Evolutionary conservation across 148 eudicot genomes (phyloP).

Genomic region (Euryodendron excelsum): DNA sequence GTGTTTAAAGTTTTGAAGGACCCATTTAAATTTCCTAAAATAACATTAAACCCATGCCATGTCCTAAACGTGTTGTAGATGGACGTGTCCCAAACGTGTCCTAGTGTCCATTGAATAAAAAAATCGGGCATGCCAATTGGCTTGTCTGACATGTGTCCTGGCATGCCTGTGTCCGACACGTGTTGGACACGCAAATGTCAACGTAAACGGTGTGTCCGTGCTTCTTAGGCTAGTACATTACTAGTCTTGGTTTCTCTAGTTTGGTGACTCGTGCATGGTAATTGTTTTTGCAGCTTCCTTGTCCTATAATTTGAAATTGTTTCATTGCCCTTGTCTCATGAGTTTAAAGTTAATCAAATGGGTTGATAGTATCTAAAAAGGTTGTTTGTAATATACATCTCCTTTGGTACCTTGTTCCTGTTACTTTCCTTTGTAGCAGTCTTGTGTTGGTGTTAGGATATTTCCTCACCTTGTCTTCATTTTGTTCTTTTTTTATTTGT

Average conservation of each 20-base stretch:
- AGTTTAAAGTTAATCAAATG: background rate
- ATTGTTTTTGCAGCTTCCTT: background rate
- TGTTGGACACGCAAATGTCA: too few relatives aligned
- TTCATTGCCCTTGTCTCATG: background rate
- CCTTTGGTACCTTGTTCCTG: background rate
- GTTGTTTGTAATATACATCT: background rate
- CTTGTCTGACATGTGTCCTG: too few relatives aligned
- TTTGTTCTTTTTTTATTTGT: background rate
- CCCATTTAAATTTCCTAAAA: too few relatives aligned
- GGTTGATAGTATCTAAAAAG: too few relatives aligned
- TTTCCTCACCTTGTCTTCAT: background rate
- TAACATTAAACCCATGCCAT: too few relatives aligned
- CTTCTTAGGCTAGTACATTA: background rate
- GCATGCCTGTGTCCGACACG: too few relatives aligned
- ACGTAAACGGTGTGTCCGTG: too few relatives aligned
- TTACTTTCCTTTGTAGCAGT: background rate
- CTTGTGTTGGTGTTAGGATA: background rate
- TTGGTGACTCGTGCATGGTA: background rate
- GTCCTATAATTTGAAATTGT: background rate
- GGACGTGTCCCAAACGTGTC: too few relatives aligned
- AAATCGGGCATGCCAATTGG: too few relatives aligned
- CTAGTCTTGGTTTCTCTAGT: constrained; percentile 2
- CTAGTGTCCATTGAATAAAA: too few relatives aligned
- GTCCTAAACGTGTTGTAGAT: too few relatives aligned
- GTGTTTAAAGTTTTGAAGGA: too few relatives aligned